Percentiles rank a stretch among this genome's conserved stretches.
Evolutionary conservation across 257 asterid genomes (phyloP).

Genomic region (Avicennia marina): DNA sequence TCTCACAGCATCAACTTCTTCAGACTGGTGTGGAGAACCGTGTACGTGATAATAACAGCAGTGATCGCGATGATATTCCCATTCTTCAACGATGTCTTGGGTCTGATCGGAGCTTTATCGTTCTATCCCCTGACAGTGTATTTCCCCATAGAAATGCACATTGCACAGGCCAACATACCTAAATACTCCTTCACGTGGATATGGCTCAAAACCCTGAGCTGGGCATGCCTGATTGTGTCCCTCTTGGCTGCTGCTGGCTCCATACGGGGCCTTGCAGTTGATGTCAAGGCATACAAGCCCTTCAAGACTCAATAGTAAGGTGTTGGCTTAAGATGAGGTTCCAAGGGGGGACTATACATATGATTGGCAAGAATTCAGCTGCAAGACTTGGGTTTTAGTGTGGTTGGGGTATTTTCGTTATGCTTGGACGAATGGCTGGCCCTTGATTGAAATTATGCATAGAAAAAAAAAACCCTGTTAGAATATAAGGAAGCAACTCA

Average conservation of each 20-base stretch:
- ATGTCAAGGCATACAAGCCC: constrained; percentile 39
- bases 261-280: constrained; percentile 35
- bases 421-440: no score
- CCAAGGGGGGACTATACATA: no score
- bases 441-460: no score
- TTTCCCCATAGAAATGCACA: constrained; percentile 58
- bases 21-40: constrained; percentile 47
- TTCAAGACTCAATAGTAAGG: constrained; percentile 22
- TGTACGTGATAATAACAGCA: constrained; percentile 38
- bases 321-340: no score
- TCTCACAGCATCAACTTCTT: constrained; percentile 28
- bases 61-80: constrained; percentile 56
- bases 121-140: constrained; percentile 55
- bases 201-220: constrained; percentile 46
- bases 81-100: constrained; percentile 49
- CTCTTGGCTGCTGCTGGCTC: constrained; percentile 57
- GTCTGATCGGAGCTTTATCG: constrained; percentile 49
- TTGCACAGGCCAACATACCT: constrained; percentile 36
- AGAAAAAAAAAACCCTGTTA: no score
- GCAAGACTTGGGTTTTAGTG: no score
- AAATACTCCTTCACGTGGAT: constrained; percentile 44
- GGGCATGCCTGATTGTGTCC: constrained; percentile 43
- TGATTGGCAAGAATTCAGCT: no score
- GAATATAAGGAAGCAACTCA: no score
- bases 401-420: no score